These are phyloP conservation scores for Aureobasidium sp. DNA, from an alignment of 2,329 filamentous ascomycete species.

Conservation along the genomic window DNA sequence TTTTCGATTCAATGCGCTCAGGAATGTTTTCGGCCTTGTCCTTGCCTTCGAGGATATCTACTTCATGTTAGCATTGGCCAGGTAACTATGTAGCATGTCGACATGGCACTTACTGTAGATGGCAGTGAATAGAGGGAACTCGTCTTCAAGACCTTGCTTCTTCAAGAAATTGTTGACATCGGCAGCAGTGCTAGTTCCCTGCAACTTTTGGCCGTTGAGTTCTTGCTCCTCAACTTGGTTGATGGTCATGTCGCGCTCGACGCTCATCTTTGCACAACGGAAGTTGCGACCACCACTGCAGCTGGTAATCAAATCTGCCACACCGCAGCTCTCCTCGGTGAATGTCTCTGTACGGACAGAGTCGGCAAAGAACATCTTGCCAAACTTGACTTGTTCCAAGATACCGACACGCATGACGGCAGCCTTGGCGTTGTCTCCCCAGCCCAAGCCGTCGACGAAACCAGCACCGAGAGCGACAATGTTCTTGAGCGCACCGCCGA, in stretches of 20 bases:
- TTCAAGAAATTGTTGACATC: constrained; percentile 89
- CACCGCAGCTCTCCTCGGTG: constrained; percentile 92
- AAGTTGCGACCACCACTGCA: constrained; percentile 92
- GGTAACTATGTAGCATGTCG: not conserved
- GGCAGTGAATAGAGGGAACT: constrained; percentile 89
- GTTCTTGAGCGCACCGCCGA: constrained; percentile 94
- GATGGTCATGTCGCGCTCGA: constrained; percentile 71
- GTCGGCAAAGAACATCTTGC: constrained; percentile 83
- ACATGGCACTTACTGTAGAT: constrained; percentile 54
- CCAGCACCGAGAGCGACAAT: constrained; percentile 90
- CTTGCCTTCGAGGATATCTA: constrained; percentile 68
- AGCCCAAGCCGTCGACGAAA: constrained; percentile 90
- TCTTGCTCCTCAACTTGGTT: constrained; percentile 83
- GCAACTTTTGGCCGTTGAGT: constrained; percentile 93
- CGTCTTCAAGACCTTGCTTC: constrained; percentile 65
- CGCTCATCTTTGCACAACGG: constrained; percentile 81
- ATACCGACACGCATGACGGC: constrained; percentile 95
- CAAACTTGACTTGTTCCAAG: constrained; percentile 94
- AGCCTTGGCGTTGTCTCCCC: constrained; percentile 99
- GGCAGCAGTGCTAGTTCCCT: constrained; percentile 84
- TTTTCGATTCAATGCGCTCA: constrained; percentile 43
- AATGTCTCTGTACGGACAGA: constrained; percentile 78
- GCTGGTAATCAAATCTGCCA: constrained; percentile 91
- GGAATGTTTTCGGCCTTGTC: constrained; percentile 77
- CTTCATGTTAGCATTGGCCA: not conserved